phyloP scores from a whole-genome alignment of 2,329 filamentous ascomycete genomes.

The Podosphaera aphanis region DNA sequence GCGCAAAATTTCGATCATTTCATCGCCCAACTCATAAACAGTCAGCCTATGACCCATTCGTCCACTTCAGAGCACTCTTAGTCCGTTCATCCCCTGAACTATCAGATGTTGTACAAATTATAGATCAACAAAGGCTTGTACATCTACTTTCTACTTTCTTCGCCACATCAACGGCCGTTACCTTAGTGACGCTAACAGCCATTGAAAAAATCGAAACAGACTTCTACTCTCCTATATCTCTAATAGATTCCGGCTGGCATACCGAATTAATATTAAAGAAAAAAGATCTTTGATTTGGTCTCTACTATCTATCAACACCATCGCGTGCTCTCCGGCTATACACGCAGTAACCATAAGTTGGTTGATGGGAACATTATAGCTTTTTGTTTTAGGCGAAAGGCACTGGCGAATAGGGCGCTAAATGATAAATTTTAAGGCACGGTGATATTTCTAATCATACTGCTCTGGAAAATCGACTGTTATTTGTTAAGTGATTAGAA shows the following conservation, averaged over 20 bases:
- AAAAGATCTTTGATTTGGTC: no score
- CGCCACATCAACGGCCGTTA: neutral
- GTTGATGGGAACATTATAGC: neutral
- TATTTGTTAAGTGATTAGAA: neutral
- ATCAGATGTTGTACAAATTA: neutral
- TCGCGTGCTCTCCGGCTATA: neutral
- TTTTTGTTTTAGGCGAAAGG: neutral
- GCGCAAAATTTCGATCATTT: conserved; percentile 1
- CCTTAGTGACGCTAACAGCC: no score
- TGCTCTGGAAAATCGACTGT: neutral
- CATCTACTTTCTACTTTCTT: conserved; percentile 9
- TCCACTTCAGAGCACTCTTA: neutral
- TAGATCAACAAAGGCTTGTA: conserved; percentile 9
- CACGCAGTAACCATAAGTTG: neutral
- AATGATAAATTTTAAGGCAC: neutral
- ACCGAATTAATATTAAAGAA: no score
- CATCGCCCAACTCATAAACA: no score
- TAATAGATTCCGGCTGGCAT: no score
- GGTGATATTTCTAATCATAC: neutral
- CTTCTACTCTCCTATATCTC: no score
- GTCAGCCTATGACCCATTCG: no score
- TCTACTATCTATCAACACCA: conserved; percentile 1
- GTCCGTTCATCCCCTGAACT: conserved; percentile 1
- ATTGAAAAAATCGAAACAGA: no score
- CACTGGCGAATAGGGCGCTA: neutral